These are phyloP conservation scores for Paramecium sexaurelia DNA, from an alignment of 73 alveolate genomes.

Conservation along the genomic window DNA sequence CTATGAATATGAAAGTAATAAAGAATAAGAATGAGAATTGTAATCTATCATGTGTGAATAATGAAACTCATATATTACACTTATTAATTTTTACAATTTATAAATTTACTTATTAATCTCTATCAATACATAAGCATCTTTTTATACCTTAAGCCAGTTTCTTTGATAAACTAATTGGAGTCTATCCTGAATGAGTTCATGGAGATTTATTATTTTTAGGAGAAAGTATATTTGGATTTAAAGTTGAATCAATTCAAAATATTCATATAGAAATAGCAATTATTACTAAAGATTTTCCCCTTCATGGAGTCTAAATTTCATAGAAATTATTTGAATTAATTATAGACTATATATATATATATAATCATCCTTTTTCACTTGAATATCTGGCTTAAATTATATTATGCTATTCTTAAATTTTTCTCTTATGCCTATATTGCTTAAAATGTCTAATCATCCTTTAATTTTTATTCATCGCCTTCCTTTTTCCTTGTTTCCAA, in stretches of 20 bases:
- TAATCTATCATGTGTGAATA: not conserved
- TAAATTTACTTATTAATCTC: too few species aligned
- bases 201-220: constrained; percentile 75
- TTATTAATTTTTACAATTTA: too few species aligned
- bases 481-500: not conserved
- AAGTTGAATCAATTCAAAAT: constrained; percentile 78
- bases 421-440: not conserved
- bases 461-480: not conserved
- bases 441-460: not conserved
- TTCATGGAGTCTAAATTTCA: constrained; percentile 77
- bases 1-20: not conserved
- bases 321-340: constrained; percentile 41
- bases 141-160: constrained; percentile 72
- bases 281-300: constrained; percentile 74
- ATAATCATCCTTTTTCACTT: not conserved
- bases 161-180: constrained; percentile 81
- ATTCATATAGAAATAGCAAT: constrained; percentile 79
- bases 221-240: constrained; percentile 79
- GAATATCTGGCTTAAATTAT: not conserved
- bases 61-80: not conserved
- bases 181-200: constrained; percentile 76
- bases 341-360: not conserved
- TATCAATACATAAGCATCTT: too few species aligned
- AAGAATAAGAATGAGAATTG: not conserved
- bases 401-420: not conserved